A percentile compares a stretch with the other conserved stretches of the same genome.
These are phyloP conservation scores for Solanum peruvianum DNA, from an alignment of 257 asterid genomes.

Conservation along the genomic window DNA sequence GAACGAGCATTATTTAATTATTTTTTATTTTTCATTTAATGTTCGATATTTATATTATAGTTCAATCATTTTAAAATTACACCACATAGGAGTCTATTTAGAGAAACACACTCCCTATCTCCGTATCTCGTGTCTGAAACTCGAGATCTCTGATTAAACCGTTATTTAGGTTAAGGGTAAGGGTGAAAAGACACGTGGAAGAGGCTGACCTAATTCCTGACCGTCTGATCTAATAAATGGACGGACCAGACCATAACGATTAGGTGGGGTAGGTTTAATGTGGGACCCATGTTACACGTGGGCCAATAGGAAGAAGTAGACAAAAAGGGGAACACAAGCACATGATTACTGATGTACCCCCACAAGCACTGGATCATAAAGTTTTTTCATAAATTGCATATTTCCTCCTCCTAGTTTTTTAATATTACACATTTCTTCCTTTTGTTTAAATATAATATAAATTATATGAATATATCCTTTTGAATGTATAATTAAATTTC, in stretches of 20 bases:
- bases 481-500: no score
- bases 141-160: neutral
- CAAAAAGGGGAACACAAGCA: conserved; percentile 24
- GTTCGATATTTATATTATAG: no score
- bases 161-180: neutral
- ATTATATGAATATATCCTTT: no score
- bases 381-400: neutral
- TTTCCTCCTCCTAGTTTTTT: neutral
- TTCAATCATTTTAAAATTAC: no score
- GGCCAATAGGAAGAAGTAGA: conserved; percentile 5
- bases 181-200: conserved; percentile 16
- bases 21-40: no score
- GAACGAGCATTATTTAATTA: neutral
- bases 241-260: neutral
- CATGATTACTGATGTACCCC: conserved; percentile 22
- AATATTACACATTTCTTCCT: neutral
- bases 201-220: neutral
- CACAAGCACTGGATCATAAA: neutral
- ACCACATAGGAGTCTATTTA: neutral
- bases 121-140: neutral
- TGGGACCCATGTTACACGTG: conserved; percentile 6
- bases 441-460: neutral
- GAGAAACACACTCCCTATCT: neutral
- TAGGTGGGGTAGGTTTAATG: neutral
- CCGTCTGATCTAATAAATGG: conserved; percentile 25